Evolutionary conservation across 257 asterid species (phyloP).

Genomic region (Jacaranda mimosifolia): DNA sequence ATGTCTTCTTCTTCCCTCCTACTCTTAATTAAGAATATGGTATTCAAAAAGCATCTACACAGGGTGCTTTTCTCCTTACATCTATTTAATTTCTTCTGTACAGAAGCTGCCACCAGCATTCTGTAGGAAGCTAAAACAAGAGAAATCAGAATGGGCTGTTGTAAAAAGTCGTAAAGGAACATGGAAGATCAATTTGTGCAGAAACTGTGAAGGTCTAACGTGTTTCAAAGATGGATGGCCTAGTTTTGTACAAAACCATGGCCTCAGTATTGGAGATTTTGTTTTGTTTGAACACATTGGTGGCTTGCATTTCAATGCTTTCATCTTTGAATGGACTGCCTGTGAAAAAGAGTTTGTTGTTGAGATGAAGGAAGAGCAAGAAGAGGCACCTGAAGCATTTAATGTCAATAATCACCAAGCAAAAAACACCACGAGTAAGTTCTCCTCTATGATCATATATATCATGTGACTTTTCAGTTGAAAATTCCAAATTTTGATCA

Average conservation of each 20-base stretch:
- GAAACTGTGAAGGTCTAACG: neutral
- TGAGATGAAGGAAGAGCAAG: neutral
- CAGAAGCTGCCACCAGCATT: conserved; percentile 39
- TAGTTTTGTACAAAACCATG: conserved; percentile 22
- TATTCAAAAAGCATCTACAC: neutral
- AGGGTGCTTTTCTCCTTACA: no score
- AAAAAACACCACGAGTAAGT: neutral
- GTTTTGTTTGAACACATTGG: conserved; percentile 25
- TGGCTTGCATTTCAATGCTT: conserved; percentile 23
- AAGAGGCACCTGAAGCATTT: neutral
- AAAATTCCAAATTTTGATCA: no score
- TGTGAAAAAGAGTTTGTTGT: conserved; percentile 31
- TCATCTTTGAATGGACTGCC: conserved; percentile 6
- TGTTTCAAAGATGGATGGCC: conserved; percentile 36
- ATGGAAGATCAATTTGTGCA: conserved; percentile 23
- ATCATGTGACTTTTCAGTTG: neutral
- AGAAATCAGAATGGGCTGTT: conserved; percentile 15
- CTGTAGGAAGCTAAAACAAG: neutral
- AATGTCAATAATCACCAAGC: neutral
- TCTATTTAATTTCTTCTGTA: neutral
- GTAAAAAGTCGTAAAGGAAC: conserved; percentile 6
- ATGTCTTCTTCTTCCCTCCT: neutral
- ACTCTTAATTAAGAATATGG: neutral
- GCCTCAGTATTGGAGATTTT: conserved; percentile 32
- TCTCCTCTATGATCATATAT: neutral